Conservation (phyloP, 1,139 yeast species). For the Suhomyces panamericanus region DNA sequence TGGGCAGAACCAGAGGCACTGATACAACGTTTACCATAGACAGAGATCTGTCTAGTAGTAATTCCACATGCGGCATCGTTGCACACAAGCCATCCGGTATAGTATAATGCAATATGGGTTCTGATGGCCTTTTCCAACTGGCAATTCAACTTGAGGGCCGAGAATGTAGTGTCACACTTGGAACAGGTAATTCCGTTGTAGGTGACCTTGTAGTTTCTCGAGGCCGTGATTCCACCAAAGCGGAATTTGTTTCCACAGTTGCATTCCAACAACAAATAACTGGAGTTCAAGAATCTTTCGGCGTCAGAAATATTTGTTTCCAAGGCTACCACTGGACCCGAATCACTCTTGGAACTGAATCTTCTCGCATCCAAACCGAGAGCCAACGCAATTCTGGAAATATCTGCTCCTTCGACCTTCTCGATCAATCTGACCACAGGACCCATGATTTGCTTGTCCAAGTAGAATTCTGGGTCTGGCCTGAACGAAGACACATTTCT, state of each 20-base stretch:
- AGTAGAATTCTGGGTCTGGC: constrained; percentile 78
- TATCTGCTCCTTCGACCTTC: constrained; percentile 84
- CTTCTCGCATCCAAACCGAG: constrained; percentile 76
- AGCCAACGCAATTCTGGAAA: constrained; percentile 70
- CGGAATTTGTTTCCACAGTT: constrained; percentile 60
- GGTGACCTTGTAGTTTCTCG: constrained; percentile 58
- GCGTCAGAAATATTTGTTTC: constrained; percentile 81
- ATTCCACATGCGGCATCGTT: constrained; percentile 83
- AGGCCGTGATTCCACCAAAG: constrained; percentile 73
- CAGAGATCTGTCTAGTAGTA: constrained; percentile 81
- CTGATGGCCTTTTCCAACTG: constrained; percentile 77
- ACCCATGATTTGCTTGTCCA: constrained; percentile 86
- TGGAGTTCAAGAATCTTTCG: constrained; percentile 74
- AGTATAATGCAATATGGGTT: constrained; percentile 69
- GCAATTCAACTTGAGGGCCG: constrained; percentile 56
- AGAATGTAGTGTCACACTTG: constrained; percentile 54
- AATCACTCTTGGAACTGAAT: constrained; percentile 53
- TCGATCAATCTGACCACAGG: constrained; percentile 89
- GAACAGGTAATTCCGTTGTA: constrained; percentile 73
- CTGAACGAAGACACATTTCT: constrained; percentile 48
- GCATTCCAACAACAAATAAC: constrained; percentile 59
- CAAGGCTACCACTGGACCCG: constrained; percentile 53
- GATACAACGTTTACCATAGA: constrained; percentile 85
- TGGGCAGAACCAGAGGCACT: constrained; percentile 60
- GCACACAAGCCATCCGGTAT: constrained; percentile 83